Base-by-base conservation (phyloP, 139 green algal species). In the Chlorella sp. region DNA sequence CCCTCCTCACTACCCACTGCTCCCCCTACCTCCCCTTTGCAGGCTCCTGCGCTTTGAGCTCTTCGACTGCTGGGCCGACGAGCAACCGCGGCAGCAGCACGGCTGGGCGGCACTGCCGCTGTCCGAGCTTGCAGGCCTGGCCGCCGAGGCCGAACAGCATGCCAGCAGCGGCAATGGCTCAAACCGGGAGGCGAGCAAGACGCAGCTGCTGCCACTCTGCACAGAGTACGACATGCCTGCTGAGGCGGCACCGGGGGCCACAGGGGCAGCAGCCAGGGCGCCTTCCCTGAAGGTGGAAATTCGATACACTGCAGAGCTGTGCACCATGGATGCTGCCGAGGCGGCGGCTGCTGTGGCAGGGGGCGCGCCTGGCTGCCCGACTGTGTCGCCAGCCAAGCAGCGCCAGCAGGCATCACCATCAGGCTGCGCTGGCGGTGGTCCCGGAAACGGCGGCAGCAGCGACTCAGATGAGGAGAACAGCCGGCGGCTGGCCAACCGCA, bases 31-130 rank as follows among this genome's bases (percentile, higher is more conserved):
- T 53, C 30, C 75, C 75, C 75, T 68, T 16, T 80, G 66, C 84
- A 88, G 84, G 30, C 84, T 88, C 37, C 66, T 88, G 84, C 84
- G 84, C 68, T 88, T 88, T 69, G 84, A 88, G 66, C 39, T 88
- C 14, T 81, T 88, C 40, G 84, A 88, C 30, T 81, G 66, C 68
- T 88, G 84, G 84, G 84, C 84, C 7, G 84, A 88, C 39, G 61
- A 37, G 39, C 84, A 53, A 42, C 28, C 32, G 68, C 84, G 71
- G 66, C 66, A 88, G 68, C 84, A 81, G 84, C 84, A 88, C 30
- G 84, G 84, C 84, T 88, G 84, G 84, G 84, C 68, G 28, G 36
- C 57, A 68, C 84, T 88, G 39, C 68, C 71, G 37, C 64, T 88
- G 37, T 37, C 39, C 0, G 66, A 88, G 30, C 84, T 88, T 68